These are phyloP conservation scores for Stagonosporopsis chrysanthemi DNA, from an alignment of 2,329 filamentous ascomycete genomes.

Conservation along the genomic window DNA sequence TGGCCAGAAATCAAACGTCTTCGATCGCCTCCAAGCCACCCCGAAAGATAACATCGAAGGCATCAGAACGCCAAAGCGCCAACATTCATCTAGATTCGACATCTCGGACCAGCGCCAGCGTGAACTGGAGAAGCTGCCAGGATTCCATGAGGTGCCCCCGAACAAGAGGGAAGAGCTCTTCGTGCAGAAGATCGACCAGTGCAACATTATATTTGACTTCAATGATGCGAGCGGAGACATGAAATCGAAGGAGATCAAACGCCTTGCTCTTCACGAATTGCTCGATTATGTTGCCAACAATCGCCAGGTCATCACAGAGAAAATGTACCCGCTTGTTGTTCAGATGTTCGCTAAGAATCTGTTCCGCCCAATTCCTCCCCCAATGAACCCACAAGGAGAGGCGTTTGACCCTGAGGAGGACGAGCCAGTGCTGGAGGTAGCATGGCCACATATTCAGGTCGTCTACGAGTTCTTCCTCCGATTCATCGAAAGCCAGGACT, in stretches of 20 bases:
- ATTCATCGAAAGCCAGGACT: constrained; percentile 99
- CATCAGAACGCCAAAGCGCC: constrained; percentile 91
- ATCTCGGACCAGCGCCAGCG: constrained; percentile 89
- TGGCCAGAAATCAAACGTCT: constrained; percentile 86
- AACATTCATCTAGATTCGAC: constrained; percentile 97
- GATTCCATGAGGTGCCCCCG: constrained; percentile 96
- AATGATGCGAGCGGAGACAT: constrained; percentile 98
- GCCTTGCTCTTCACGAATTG: constrained; percentile 91
- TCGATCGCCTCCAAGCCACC: constrained; percentile 87
- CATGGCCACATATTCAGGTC: constrained; percentile 99
- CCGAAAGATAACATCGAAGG: constrained; percentile 97
- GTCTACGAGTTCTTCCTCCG: constrained; percentile 99
- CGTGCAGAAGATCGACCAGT: constrained; percentile 99
- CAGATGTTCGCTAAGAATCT: constrained; percentile 99
- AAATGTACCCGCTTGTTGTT: constrained; percentile 97
- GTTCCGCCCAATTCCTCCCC: constrained; percentile 94
- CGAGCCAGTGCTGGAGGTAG: constrained; percentile 95
- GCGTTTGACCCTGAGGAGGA: constrained; percentile 99
- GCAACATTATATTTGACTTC: constrained; percentile 99
- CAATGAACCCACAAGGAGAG: constrained; percentile 96
- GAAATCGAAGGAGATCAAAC: constrained; percentile 99
- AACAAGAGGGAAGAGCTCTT: constrained; percentile 95
- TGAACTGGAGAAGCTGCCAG: constrained; percentile 95
- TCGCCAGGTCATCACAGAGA: constrained; percentile 95
- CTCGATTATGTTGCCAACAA: constrained; percentile 99